Conservation (phyloP, 176 grass and related monocot species). For the Musa beccarii region DNA sequence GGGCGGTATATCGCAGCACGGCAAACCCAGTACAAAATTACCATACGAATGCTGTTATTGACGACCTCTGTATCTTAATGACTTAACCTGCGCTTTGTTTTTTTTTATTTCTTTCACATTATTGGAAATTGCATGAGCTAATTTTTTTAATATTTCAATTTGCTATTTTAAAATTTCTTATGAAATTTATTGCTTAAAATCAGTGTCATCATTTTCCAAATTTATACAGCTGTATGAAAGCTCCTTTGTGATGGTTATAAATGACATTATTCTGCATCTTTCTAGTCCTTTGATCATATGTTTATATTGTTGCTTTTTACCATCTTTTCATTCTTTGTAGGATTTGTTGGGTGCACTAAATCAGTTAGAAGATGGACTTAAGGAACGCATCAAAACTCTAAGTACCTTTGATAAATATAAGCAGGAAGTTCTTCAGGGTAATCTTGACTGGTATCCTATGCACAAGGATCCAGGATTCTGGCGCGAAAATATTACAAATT, state of each 20-base stretch:
- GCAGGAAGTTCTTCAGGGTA: conserved; percentile 87
- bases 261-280: neutral
- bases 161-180: neutral
- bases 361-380: conserved; percentile 77
- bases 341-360: conserved; percentile 89
- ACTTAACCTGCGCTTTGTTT: neutral
- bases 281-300: neutral
- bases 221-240: no score
- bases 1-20: no score
- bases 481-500: conserved; percentile 90
- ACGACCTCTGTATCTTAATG: neutral
- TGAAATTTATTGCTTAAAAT: neutral
- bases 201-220: no score
- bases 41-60: neutral
- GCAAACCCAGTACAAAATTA: no score
- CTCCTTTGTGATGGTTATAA: no score
- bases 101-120: neutral
- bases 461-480: conserved; percentile 94
- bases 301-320: conserved; percentile 13
- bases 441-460: conserved; percentile 98
- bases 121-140: neutral
- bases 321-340: conserved; percentile 30
- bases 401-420: conserved; percentile 99
- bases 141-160: neutral
- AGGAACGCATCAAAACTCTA: conserved; percentile 71